These are phyloP conservation scores for Plasmopara muralis DNA, from an alignment of 352 stramenopile genomes.

Conservation along the genomic window DNA sequence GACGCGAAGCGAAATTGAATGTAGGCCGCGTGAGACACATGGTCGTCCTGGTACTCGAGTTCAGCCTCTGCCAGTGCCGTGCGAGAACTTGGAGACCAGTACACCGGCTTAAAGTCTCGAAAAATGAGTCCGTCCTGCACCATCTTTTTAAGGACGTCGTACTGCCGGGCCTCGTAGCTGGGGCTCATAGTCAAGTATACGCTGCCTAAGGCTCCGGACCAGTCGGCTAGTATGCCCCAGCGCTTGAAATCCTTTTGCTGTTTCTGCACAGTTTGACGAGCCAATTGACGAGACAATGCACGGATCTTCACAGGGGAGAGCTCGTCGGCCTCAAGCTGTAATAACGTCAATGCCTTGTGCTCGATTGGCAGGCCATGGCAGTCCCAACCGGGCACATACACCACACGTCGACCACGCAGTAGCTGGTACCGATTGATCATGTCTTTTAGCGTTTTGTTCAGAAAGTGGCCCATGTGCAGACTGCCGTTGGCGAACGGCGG, in stretches of 20 bases:
- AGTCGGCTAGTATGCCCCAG: slow-evolving; percentile 92
- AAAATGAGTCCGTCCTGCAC: slow-evolving; percentile 94
- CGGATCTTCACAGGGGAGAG: slow-evolving; percentile 90
- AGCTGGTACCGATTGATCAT: slow-evolving; percentile 97
- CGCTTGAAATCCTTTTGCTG: slow-evolving; percentile 91
- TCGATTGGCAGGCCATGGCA: slow-evolving; percentile 99
- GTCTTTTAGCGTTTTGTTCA: slow-evolving; percentile 95
- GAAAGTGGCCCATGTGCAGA: slow-evolving; percentile 95
- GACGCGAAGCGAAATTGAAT: slow-evolving; percentile 74
- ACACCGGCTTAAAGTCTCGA: slow-evolving; percentile 96
- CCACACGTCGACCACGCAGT: slow-evolving; percentile 89
- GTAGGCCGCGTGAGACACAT: slow-evolving; percentile 95
- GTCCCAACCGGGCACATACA: slow-evolving; percentile 98
- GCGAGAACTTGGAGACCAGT: slow-evolving; percentile 96
- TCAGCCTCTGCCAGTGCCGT: slow-evolving; percentile 98
- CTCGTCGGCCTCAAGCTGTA: slow-evolving; percentile 53
- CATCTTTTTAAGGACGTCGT: slow-evolving; percentile 97
- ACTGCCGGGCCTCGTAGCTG: slow-evolving; percentile 94
- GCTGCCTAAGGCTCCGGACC: slow-evolving; percentile 55
- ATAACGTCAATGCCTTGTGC: slow-evolving; percentile 94
- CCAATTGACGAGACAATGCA: slow-evolving; percentile 87
- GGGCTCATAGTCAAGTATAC: slow-evolving; percentile 93
- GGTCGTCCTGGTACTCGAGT: slow-evolving; percentile 96
- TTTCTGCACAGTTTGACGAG: slow-evolving; percentile 87
- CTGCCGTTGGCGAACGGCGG: slow-evolving; percentile 98